A percentile compares a stretch with the other conserved stretches of the same genome.
These are phyloP conservation scores for Margaritispora aquatica DNA, from an alignment of 495 filamentous ascomycete genomes.

Conservation along the genomic window DNA sequence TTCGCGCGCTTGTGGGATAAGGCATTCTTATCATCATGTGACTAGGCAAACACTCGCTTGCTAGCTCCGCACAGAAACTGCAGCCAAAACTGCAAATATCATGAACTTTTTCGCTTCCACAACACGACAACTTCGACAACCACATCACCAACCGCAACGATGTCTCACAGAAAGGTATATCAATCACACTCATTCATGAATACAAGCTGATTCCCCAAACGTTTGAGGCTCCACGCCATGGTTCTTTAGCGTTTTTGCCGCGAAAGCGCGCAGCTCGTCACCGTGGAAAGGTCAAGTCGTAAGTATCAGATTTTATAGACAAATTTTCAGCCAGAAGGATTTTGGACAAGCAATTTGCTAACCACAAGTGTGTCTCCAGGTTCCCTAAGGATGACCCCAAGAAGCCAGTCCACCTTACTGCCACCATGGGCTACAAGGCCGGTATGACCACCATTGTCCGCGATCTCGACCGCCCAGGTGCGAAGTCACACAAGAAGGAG, in stretches of 20 bases:
- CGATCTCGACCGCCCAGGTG: conserved; percentile 98
- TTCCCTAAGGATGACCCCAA: conserved; percentile 99
- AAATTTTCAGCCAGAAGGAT: not conserved
- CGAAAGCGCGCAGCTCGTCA: conserved; percentile 96
- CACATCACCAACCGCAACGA: conserved; percentile 19
- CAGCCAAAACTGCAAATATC: not conserved
- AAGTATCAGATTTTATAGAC: conserved; percentile 27
- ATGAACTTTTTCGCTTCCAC: not conserved
- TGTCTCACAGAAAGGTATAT: conserved; percentile 76
- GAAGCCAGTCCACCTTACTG: conserved; percentile 98
- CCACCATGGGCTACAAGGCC: conserved; percentile 99
- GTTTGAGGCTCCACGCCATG: conserved; percentile 92
- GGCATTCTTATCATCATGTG: not conserved
- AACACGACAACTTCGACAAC: conserved; percentile 4
- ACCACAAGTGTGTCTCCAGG: conserved; percentile 45
- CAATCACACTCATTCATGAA: no score
- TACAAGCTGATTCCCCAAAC: no score
- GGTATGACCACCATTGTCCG: conserved; percentile 99
- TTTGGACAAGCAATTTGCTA: conserved; percentile 15
- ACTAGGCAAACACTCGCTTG: not conserved
- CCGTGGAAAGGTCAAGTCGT: conserved; percentile 98
- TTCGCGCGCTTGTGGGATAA: no score
- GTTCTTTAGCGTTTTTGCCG: conserved; percentile 94
- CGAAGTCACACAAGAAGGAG: conserved; percentile 99
- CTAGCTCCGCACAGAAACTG: not conserved